Conservation (phyloP, 495 filamentous ascomycete species). For the Daldinia bambusicola region DNA sequence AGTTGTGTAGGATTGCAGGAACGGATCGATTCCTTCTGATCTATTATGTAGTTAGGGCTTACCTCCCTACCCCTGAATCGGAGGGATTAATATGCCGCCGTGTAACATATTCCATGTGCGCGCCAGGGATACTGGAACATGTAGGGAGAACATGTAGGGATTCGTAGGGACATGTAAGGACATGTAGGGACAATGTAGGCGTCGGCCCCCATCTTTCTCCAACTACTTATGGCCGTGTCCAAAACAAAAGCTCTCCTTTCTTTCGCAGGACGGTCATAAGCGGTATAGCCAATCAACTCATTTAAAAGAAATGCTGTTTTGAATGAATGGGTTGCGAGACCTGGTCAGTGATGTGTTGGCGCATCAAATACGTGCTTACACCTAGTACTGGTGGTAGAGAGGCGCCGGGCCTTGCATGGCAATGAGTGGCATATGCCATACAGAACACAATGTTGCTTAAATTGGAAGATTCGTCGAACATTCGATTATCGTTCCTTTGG, state of each 20-base stretch:
- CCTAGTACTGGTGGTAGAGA: slow-evolving; percentile 5
- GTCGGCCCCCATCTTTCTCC: slow-evolving; percentile 39
- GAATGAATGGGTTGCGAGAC: slow-evolving; percentile 32
- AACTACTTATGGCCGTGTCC: slow-evolving; percentile 34
- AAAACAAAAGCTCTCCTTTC: slow-evolving; percentile 42
- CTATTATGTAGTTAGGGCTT: slow-evolving; percentile 42
- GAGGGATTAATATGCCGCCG: slow-evolving; percentile 48
- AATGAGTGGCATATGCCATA: not conserved
- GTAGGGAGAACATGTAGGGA: too few relatives aligned
- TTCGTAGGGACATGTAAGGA: not conserved
- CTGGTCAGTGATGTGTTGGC: slow-evolving; percentile 22
- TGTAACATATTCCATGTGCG: slow-evolving; percentile 37
- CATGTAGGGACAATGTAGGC: not conserved
- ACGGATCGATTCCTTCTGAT: slow-evolving; percentile 44
- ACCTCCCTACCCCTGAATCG: slow-evolving; percentile 43
- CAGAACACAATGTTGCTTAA: slow-evolving; percentile 12
- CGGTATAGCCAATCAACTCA: slow-evolving; percentile 14
- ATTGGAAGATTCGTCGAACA: slow-evolving; percentile 30
- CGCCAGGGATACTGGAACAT: slow-evolving; percentile 23
- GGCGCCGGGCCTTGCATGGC: slow-evolving; percentile 2
- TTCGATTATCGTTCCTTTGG: slow-evolving; percentile 19
- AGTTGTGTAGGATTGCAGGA: slow-evolving; percentile 39
- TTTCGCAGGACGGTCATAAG: slow-evolving; percentile 29
- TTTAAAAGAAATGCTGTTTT: slow-evolving; percentile 7
- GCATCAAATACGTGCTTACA: slow-evolving; percentile 14